Evolutionary conservation across 495 filamentous ascomycete species (phyloP), one percentile per base, ranked within the genome.

Genomic region (Penicillium salamii): DNA sequence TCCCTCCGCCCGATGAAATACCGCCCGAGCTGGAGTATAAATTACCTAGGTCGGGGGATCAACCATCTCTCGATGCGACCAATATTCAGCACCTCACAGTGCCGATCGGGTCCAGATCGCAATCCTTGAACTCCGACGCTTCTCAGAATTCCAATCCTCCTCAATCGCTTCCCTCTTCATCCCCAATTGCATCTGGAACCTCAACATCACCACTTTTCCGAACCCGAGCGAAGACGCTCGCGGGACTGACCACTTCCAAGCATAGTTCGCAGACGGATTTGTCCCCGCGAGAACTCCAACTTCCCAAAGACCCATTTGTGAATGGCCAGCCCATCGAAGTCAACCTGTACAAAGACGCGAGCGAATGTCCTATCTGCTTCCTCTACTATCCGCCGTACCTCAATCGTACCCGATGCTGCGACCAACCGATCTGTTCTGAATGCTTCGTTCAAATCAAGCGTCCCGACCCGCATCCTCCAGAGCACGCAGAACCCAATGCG

Each of bases 371-470:
- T 17, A 95, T 98, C 45, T 98, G 93, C 72, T 95, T 97, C 64
- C 71, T 98, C 20, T 92, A 90, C 62, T 98, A 96, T 57, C 93
- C 93, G 3, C 91, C 92, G 2, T 95, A 95, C 62, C 74, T 97
- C n/a, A 97, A 98, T 65, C 87, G 86, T 39, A 97, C 93, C 2
- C 76, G 93, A 54, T 98, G 93, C 63, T 98, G 93, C 66, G 92
- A 96, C 59, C 93, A 98, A 63, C 78, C 90, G 5, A 97, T 98
- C 48, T 98, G 93, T 72, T 97, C 93, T 38, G 93, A 98, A 71
- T 98, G 93, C 65, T 98, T 98, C 58, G 95, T 98, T 7, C 93
- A 98, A 63, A 98, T 98, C 63, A 98, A 96, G 72, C 82, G 93
- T 19, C 89, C 92, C 7, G 93, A 98, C 58, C 93, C 93, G 12